These are phyloP conservation scores for Fraxinus americana DNA, from an alignment of 257 asterid genomes.

Conservation along the genomic window DNA sequence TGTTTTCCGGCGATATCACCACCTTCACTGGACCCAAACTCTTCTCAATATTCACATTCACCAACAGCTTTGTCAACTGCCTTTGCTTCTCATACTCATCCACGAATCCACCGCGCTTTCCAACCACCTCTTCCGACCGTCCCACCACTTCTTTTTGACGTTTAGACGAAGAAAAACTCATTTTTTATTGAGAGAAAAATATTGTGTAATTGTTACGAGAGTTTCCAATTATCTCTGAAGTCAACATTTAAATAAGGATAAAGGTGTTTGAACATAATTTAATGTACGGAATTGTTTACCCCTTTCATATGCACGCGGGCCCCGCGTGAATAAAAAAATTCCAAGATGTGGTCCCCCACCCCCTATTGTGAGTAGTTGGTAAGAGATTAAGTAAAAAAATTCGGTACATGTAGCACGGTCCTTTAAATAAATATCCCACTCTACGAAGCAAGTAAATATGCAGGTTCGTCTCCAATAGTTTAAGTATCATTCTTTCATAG, in stretches of 20 bases:
- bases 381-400: too few relatives aligned
- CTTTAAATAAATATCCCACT: background rate
- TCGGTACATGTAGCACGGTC: too few relatives aligned
- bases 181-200: too few relatives aligned
- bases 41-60: slow-evolving; percentile 54
- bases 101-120: slow-evolving; percentile 17
- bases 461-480: too few relatives aligned
- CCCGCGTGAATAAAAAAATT: too few relatives aligned
- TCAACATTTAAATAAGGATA: background rate
- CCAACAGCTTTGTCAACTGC: slow-evolving; percentile 43
- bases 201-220: background rate
- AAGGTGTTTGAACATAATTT: too few relatives aligned
- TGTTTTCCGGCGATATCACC: slow-evolving; percentile 61
- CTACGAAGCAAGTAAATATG: too few relatives aligned
- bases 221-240: background rate
- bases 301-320: too few relatives aligned
- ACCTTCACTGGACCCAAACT: slow-evolving; percentile 62
- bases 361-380: too few relatives aligned
- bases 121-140: background rate
- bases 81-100: slow-evolving; percentile 29
- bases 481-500: too few relatives aligned
- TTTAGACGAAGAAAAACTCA: slow-evolving; percentile 6
- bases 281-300: too few relatives aligned
- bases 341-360: too few relatives aligned
- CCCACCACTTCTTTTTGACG: background rate